Evolutionary conservation across 768 basidiomycete species (phyloP), one percentile per base, ranked within the genome.

Genomic region (Kwoniella botswanensis): DNA sequence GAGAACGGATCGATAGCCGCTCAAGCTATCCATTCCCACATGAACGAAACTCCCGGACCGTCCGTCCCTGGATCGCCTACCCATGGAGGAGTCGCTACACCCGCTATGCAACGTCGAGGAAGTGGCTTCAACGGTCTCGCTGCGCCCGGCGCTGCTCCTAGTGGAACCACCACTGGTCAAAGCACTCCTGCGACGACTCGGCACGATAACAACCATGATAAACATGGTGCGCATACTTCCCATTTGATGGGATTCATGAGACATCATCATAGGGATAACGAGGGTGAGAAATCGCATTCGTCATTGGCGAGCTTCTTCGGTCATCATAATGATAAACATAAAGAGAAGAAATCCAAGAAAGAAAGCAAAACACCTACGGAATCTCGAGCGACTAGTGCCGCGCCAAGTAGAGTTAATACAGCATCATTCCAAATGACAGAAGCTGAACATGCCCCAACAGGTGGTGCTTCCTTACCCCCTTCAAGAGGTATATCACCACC

Each of bases 191-290:
- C 70, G 17, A 35, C 62, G 11, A 56, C 68, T 42, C 55, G 68
- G 10, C 56, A 57, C 57, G 59, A 71, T 56, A 71, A 68, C 54
- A 60, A 70, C 41, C 22, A 71, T 22, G 66, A 74, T n/a, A 74
- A 75, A 63, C 80, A 83, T 56, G 79, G 77, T 12, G 75, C 71
- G 41, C 74, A 81, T 54, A 60, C 78, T 21, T 68, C 72, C 13
- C 80, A 81, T 54, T 70, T 81, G 13, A 79, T 81, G 43, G 82
- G 82, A 1, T 83, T 83, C 74, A 76, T 83, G 77, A 72, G 76
- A 53, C 82, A 83, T 55, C 82, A 83, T 67, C 82, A 82, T 56
- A 55, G 70, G 46, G 79, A 81, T 57, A 78, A 73, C 61, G 82
- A 82, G 35, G 80, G 80, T 6, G 81, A 83, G 65, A 82, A 82